Evolutionary conservation across 495 filamentous ascomycete species (phyloP).

Genomic region (Opeltia flavorubescens): DNA sequence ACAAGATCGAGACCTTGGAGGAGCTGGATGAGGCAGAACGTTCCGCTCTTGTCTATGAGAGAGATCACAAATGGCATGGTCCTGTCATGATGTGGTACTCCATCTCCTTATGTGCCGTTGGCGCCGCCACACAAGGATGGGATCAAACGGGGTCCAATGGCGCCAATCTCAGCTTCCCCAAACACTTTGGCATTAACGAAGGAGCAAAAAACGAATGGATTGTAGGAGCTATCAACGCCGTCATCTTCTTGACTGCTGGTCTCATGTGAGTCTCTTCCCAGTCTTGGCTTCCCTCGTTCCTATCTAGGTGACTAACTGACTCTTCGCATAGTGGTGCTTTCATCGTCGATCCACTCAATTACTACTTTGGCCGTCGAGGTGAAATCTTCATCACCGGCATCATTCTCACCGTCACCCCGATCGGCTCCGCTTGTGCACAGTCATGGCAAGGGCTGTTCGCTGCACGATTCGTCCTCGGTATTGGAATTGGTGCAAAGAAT

Average conservation of each 20-base stretch:
- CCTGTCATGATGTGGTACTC: slow-evolving; percentile 24
- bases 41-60: slow-evolving; percentile 17
- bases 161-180: slow-evolving; percentile 51
- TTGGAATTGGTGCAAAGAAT: slow-evolving; percentile 46
- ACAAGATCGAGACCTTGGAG: neutral
- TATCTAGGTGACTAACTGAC: slow-evolving; percentile 15
- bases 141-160: slow-evolving; percentile 60
- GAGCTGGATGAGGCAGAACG: slow-evolving; percentile 18
- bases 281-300: neutral
- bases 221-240: slow-evolving; percentile 28
- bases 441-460: slow-evolving; percentile 11
- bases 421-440: slow-evolving; percentile 9
- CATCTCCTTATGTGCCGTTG: slow-evolving; percentile 21
- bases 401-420: slow-evolving; percentile 30
- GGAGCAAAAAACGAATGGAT: slow-evolving; percentile 20
- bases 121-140: slow-evolving; percentile 38
- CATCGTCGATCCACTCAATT: slow-evolving; percentile 30
- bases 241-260: slow-evolving; percentile 23
- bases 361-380: slow-evolving; percentile 39
- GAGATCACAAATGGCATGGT: slow-evolving; percentile 24
- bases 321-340: slow-evolving; percentile 30
- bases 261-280: slow-evolving; percentile 18
- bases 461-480: slow-evolving; percentile 42
- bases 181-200: slow-evolving; percentile 26
- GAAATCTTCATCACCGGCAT: slow-evolving; percentile 40